Percentiles rank a stretch among this genome's conserved stretches.
phyloP scores from a whole-genome alignment of 805 yeast genomes.

The Jamesozyma rosinii region DNA sequence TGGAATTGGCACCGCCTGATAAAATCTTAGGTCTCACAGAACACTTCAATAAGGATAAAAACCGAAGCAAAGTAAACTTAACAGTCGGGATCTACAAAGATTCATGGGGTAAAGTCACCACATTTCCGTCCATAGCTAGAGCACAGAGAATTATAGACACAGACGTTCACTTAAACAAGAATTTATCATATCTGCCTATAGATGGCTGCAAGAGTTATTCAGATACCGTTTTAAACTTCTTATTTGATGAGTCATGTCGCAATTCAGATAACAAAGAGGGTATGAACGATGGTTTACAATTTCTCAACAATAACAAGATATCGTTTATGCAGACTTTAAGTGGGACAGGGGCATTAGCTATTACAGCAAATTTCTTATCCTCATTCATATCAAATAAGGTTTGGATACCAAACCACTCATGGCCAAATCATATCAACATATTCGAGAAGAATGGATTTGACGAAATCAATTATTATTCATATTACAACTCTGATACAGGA shows the following conservation, averaged over 20 bases:
- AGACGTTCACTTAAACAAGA: slow-evolving; percentile 60
- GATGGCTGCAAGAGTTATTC: slow-evolving; percentile 67
- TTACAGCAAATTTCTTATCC: slow-evolving; percentile 71
- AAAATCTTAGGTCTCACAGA: slow-evolving; percentile 56
- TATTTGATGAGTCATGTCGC: slow-evolving; percentile 52
- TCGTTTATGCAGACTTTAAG: slow-evolving; percentile 83
- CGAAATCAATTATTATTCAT: slow-evolving; percentile 51
- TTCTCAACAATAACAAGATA: slow-evolving; percentile 53
- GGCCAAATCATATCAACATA: slow-evolving; percentile 88
- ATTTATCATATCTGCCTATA: slow-evolving; percentile 45
- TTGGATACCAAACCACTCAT: slow-evolving; percentile 77
- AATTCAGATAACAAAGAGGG: not conserved
- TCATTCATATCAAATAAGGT: slow-evolving; percentile 37
- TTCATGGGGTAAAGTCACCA: slow-evolving; percentile 49
- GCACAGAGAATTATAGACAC: slow-evolving; percentile 28
- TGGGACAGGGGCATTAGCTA: slow-evolving; percentile 90
- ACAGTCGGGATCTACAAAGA: slow-evolving; percentile 75
- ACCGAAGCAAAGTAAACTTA: slow-evolving; percentile 45
- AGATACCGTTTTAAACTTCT: slow-evolving; percentile 54
- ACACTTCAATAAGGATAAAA: slow-evolving; percentile 57
- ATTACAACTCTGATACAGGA: slow-evolving; percentile 52
- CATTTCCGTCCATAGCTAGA: slow-evolving; percentile 25
- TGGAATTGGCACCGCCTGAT: slow-evolving; percentile 6
- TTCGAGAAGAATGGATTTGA: slow-evolving; percentile 62
- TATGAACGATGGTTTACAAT: slow-evolving; percentile 35